These are phyloP conservation scores for Aeminium ludgeri DNA, from an alignment of 495 filamentous ascomycete species.

Conservation along the genomic window DNA sequence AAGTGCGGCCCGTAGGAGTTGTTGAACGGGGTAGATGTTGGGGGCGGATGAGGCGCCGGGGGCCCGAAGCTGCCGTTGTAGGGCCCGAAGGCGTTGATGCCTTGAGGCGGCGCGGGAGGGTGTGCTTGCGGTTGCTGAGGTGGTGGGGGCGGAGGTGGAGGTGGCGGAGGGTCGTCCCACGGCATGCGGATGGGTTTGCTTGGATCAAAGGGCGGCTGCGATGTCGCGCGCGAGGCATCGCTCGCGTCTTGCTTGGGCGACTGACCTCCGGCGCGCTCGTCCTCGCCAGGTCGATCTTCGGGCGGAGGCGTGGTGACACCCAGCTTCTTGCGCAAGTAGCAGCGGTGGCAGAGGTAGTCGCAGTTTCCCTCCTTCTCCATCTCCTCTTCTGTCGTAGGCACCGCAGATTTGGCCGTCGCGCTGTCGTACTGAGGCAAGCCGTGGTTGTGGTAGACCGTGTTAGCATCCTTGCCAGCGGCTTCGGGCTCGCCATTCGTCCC, in stretches of 20 bases:
- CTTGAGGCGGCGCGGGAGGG: not conserved
- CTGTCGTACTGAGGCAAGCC: conserved; percentile 8
- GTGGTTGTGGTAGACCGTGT: conserved; percentile 10
- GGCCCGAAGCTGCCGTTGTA: not conserved
- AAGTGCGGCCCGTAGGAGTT: no score
- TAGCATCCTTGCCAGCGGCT: not conserved
- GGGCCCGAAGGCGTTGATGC: conserved; percentile 3
- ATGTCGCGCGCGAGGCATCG: not conserved
- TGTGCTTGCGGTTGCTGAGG: not conserved
- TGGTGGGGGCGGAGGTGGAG: conserved; percentile 2
- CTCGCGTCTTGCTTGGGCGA: no score
- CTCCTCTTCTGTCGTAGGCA: conserved; percentile 1
- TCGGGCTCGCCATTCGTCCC: conserved; percentile 3
- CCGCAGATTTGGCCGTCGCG: not conserved
- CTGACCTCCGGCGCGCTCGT: no score
- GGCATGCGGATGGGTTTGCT: conserved; percentile 2
- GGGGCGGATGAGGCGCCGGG: not conserved
- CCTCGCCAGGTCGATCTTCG: conserved; percentile 5
- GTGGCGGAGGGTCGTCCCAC: conserved; percentile 12
- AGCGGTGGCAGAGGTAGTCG: conserved; percentile 23
- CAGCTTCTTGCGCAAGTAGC: conserved; percentile 17
- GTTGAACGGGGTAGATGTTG: not conserved
- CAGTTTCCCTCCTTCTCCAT: not conserved
- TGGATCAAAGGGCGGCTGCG: conserved; percentile 2
- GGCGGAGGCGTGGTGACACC: conserved; percentile 13